Percentiles rank a stretch among this genome's conserved stretches.
These are phyloP conservation scores for Aspergillus novoparasiticus DNA, from an alignment of 2,329 filamentous ascomycete genomes.

Conservation along the genomic window DNA sequence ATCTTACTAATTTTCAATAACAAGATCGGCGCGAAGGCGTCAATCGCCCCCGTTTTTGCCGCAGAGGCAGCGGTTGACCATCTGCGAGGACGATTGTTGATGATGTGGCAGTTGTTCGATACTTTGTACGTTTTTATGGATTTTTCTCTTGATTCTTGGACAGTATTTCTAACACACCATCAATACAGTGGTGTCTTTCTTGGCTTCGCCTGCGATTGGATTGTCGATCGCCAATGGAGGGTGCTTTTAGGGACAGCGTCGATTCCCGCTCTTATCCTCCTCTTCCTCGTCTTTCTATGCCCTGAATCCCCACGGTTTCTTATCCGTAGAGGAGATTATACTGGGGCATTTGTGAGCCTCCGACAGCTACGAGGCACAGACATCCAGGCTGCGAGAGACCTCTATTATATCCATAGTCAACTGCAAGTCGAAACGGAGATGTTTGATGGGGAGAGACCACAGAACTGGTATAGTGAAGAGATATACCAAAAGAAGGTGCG, in stretches of 20 bases:
- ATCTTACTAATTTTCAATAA: not conserved
- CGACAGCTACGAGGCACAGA: slow-evolving; percentile 37
- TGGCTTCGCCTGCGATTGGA: slow-evolving; percentile 18
- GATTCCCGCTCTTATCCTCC: slow-evolving; percentile 50
- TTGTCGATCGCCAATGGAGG: slow-evolving; percentile 43
- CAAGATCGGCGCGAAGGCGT: slow-evolving; percentile 27
- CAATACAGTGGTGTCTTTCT: slow-evolving; percentile 17
- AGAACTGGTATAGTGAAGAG: slow-evolving; percentile 2
- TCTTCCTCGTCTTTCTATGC: slow-evolving; percentile 49
- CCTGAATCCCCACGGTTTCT: slow-evolving; percentile 47
- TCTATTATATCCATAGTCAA: slow-evolving; percentile 38
- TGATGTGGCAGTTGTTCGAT: slow-evolving; percentile 29
- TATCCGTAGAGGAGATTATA: slow-evolving; percentile 33
- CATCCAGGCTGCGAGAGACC: slow-evolving; percentile 38
- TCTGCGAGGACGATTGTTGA: slow-evolving; percentile 22
- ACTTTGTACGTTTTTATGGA: slow-evolving; percentile 17
- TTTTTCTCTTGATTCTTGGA: too few relatives aligned
- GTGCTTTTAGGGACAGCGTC: slow-evolving; percentile 51
- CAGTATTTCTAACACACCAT: not conserved
- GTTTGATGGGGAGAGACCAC: not conserved
- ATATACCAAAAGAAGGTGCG: slow-evolving; percentile 15
- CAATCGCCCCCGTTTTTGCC: slow-evolving; percentile 26
- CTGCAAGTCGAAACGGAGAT: slow-evolving; percentile 33
- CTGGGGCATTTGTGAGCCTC: slow-evolving; percentile 36
- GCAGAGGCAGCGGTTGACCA: slow-evolving; percentile 24